These are phyloP conservation scores for Gracilaria caudata DNA, from an alignment of 23 red algal genomes.

Conservation along the genomic window DNA sequence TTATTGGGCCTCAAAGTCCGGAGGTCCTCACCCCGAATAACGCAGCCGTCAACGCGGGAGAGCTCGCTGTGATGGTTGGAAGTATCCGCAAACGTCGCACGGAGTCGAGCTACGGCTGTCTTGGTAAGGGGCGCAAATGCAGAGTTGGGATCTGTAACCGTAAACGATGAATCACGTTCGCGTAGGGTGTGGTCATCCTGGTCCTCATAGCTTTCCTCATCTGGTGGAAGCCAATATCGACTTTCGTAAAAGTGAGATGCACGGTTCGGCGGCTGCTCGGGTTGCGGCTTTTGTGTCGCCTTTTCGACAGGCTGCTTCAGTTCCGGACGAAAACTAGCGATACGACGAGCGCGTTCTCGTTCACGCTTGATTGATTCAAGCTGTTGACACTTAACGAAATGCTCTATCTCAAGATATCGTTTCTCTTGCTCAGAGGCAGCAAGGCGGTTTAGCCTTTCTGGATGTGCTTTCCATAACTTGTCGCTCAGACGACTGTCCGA, in stretches of 20 bases:
- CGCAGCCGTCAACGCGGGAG: slow-evolving; percentile 45
- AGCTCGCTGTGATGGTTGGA: slow-evolving; percentile 6
- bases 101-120: slow-evolving; percentile 31
- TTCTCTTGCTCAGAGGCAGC: background rate
- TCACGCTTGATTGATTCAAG: slow-evolving; percentile 1
- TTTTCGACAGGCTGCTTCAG: background rate
- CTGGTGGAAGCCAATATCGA: slow-evolving; percentile 17
- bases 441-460: background rate
- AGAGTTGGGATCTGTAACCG: slow-evolving; percentile 52
- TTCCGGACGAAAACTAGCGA: background rate
- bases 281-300: background rate
- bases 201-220: background rate
- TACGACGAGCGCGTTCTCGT: slow-evolving; percentile 3
- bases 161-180: background rate
- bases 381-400: slow-evolving; percentile 13
- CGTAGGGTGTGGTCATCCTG: background rate
- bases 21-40: slow-evolving; percentile 68
- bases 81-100: background rate
- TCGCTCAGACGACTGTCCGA: background rate
- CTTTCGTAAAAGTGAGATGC: slow-evolving; percentile 16
- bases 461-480: slow-evolving; percentile 10
- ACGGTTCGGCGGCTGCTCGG: background rate
- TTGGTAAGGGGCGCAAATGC: slow-evolving; percentile 51
- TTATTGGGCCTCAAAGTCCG: slow-evolving; percentile 66
- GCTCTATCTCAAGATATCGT: background rate